Base-by-base conservation (phyloP, 2,329 filamentous ascomycete genomes). In the Colletotrichum simmondsii region DNA sequence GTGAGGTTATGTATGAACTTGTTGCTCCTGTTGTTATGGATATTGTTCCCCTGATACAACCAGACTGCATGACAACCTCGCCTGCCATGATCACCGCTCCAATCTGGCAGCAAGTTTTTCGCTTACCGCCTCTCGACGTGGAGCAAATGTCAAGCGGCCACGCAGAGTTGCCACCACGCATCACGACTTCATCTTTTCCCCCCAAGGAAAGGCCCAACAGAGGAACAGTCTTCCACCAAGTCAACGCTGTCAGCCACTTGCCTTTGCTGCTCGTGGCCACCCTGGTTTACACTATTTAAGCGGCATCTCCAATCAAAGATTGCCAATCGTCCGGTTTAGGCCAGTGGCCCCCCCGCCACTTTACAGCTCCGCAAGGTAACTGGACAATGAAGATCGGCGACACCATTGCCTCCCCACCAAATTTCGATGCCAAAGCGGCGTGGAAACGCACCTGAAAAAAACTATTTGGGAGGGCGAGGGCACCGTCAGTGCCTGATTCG, bases 301-400 rank as follows among this genome's bases (percentile, higher is more conserved):
- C 63, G 56, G 56, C 54, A 49, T 61, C 66, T 73, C 66, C 71
- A 73, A 73, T 73, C 71, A 73, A 73, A 71, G 22, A 62, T 61
- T 57, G 67, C 54, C 66, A 60, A 56, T 37, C 71, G 66, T 73
- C 71, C 71, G 71, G 66, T 73, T 73, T 71, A 54, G 71, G 71
- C 49, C 66, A 73, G 67, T 60, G 42, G 35, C 35, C 49, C 30
- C 49, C 30, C 66, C 46, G 59, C 53, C 8, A 49, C 37, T 24
- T 19, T 49, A 52, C 42, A 54, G 60, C 35, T 35, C 49, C 68
- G 14, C n/a, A 30, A 32, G 35, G 14, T 24, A 30, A 32, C 16
- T 65, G 12, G 66, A 65, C 71, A 70, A 70, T 71, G 56, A 73
- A 42, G 71, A 73, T 73, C 71, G 60, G 66, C 71, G 56, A 32